A percentile compares a stretch with the other conserved stretches of the same genome.
These are phyloP conservation scores for Talaromyces nanjingensis DNA, from an alignment of 495 filamentous ascomycete species.

Conservation along the genomic window DNA sequence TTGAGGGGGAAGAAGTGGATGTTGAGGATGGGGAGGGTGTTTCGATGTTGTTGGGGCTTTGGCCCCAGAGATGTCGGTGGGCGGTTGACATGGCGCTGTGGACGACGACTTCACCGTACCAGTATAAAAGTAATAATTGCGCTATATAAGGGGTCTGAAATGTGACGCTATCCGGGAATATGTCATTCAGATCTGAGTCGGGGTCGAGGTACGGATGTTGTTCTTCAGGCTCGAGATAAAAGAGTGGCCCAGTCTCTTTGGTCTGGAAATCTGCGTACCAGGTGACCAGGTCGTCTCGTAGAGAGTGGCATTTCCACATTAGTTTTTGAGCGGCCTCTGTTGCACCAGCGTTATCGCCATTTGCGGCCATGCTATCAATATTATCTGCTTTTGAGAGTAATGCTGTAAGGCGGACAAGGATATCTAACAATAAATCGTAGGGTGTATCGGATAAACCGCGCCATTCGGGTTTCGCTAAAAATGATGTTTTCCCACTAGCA, in stretches of 20 bases:
- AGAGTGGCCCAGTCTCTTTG: constrained; percentile 1
- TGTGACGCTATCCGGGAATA: constrained; percentile 7
- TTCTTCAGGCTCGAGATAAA: constrained; percentile 5
- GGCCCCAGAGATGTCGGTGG: neutral
- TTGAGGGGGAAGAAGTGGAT: neutral
- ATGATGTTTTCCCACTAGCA: constrained; percentile 4
- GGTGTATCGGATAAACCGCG: constrained; percentile 4
- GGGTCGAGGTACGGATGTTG: constrained; percentile 10
- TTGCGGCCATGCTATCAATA: neutral
- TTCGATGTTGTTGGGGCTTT: neutral
- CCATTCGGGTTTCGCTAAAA: constrained; percentile 9
- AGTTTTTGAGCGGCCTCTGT: neutral
- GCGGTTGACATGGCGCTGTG: constrained; percentile 7
- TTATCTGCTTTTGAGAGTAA: constrained; percentile 6
- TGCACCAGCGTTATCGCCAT: neutral
- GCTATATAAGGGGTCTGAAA: constrained; percentile 6
- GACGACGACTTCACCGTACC: constrained; percentile 9
- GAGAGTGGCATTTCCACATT: neutral
- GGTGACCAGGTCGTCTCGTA: constrained; percentile 5
- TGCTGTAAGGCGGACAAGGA: constrained; percentile 4
- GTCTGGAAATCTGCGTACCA: constrained; percentile 9
- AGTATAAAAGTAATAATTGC: constrained; percentile 2
- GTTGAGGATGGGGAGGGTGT: neutral
- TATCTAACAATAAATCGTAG: constrained; percentile 5
- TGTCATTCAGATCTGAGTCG: neutral